phyloP scores from a whole-genome alignment of 75 land plant species.

The Chamaecyparis obtusa region DNA sequence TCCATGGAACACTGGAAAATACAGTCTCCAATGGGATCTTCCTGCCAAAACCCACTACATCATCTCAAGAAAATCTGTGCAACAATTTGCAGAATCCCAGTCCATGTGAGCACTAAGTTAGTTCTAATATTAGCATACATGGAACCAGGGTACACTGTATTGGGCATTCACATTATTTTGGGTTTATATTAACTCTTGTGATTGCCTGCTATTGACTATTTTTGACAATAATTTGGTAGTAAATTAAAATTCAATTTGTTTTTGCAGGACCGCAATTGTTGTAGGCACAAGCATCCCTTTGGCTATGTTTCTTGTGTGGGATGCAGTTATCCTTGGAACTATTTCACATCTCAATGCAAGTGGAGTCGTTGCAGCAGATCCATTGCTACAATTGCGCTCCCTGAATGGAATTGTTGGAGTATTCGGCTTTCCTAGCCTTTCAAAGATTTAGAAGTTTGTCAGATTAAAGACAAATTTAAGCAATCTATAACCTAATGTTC shows the following conservation, averaged over 20 bases:
- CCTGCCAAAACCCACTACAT: neutral
- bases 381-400: slow-evolving; percentile 64
- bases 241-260: neutral
- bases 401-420: slow-evolving; percentile 81
- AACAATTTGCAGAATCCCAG: neutral
- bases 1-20: neutral
- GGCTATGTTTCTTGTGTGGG: slow-evolving; percentile 86
- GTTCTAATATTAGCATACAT: neutral
- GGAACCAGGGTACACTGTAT: neutral
- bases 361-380: slow-evolving; percentile 44
- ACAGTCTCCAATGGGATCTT: neutral
- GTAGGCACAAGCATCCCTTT: slow-evolving; percentile 88
- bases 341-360: slow-evolving; percentile 27
- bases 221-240: neutral
- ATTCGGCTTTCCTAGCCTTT: slow-evolving; percentile 21
- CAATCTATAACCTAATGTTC: neutral
- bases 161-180: neutral
- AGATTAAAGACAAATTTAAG: neutral
- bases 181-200: neutral
- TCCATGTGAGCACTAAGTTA: neutral
- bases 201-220: neutral
- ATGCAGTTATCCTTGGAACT: slow-evolving; percentile 89
- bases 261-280: slow-evolving; percentile 82
- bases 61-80: neutral
- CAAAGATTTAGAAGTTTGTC: neutral